A percentile compares a stretch with the other conserved stretches of the same genome.
These are phyloP conservation scores for Globisporangium middletonii DNA, from an alignment of 352 stramenopile genomes.

Conservation along the genomic window DNA sequence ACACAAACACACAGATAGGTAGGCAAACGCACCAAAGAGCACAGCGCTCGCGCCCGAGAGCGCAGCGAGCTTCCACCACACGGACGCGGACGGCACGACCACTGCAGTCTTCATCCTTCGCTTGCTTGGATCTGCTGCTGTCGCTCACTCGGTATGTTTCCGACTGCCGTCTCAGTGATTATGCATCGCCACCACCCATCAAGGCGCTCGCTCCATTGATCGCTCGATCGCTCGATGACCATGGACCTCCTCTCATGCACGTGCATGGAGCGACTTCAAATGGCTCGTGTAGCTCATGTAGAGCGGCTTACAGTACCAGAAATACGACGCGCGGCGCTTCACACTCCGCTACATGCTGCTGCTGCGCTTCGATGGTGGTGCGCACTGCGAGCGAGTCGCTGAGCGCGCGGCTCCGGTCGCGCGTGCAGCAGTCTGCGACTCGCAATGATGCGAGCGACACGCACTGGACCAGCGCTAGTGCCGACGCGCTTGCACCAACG, in stretches of 20 bases:
- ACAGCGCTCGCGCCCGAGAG: conserved; percentile 63
- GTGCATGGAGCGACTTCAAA: too few relatives aligned
- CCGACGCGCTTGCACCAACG: too few relatives aligned
- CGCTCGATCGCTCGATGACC: too few relatives aligned
- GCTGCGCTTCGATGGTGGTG: conserved; percentile 1
- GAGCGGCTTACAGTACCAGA: not conserved
- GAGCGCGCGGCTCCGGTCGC: conserved; percentile 37
- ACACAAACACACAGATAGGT: not conserved
- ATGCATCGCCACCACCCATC: not conserved
- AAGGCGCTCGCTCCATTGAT: too few relatives aligned
- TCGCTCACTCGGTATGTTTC: not conserved
- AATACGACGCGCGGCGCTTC: not conserved
- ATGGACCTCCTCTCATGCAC: too few relatives aligned
- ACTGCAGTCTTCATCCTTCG: conserved; percentile 48
- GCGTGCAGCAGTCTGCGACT: conserved; percentile 33
- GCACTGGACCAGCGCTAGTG: not conserved
- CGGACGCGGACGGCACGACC: conserved; percentile 47
- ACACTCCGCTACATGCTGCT: not conserved
- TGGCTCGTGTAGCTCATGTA: too few relatives aligned
- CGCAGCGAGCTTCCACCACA: conserved; percentile 79
- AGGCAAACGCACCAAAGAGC: conserved; percentile 30
- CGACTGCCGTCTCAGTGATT: not conserved
- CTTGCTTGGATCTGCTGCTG: not conserved
- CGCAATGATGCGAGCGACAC: not conserved
- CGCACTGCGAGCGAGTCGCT: conserved; percentile 27